Base-by-base conservation (phyloP, 768 basidiomycete species). In the Boletus coccyginus region DNA sequence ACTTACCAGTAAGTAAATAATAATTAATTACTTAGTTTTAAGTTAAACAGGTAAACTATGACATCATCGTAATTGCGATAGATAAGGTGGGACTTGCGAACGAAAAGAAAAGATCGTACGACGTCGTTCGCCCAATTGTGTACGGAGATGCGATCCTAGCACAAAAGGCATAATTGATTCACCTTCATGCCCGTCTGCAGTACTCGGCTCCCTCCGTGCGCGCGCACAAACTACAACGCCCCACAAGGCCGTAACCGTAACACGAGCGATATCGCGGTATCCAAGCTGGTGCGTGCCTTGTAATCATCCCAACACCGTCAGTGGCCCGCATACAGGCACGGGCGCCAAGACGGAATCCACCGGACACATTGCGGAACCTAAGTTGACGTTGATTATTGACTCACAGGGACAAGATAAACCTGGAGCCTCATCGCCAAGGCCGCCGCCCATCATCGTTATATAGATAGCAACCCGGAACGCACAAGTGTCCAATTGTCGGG, bases 41-140 rank as follows among this genome's bases (percentile, higher is more conserved):
- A 27, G 27, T 27, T 27, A 27, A 27, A 27, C 27, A 5, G 27
- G 27, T 5, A 27, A 27, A 36, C 32, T 16, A 60, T 60, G 63
- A 64, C 59, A 62, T 65, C 63, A 64, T 27, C 6, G 27, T 27
- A 27, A 27, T 46, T 14, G 7, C 21, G 31, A 16, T n/a, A 16
- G 27, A 35, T 38, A 45, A 9, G 4, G 10, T 21, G 13, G 14
- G n/a, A 21, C 21, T 16, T 35, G 38, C 33, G 24, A 11, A 39
- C 13, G 38, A 38, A 14, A 41, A 46, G 39, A 13, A 1, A 31
- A 32, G 39, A 6, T 39, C n/a, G 36, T 9, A 29, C 27, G 13
- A 44, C 51, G 16, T n/a, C 16, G 14, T 52, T 5, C 24, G 12
- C 21, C 12, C 27, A 45, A 16, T 17, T 3, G 21, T n/a, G 19